A percentile compares a stretch with the other conserved stretches of the same genome.
Conservation (phyloP, 108 stramenopile species). For the Nitzschia putrida region DNA sequence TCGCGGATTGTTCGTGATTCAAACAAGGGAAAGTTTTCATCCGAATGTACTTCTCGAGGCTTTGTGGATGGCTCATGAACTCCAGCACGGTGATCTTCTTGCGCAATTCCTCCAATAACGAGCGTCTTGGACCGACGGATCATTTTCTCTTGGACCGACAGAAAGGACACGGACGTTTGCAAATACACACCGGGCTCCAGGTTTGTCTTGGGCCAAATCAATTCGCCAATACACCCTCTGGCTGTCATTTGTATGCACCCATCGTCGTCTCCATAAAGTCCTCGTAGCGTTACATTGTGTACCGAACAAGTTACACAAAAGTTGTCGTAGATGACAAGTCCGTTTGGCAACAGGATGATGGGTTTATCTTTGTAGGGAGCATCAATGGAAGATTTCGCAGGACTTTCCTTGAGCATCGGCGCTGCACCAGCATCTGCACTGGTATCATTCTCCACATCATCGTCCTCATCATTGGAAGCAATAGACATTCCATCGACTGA, state of each 20-base stretch:
- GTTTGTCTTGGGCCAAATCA: conserved; percentile 71
- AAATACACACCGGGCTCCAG: conserved; percentile 56
- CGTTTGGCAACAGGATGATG: conserved; percentile 61
- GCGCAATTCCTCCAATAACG: conserved; percentile 44
- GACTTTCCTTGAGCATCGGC: conserved; percentile 11
- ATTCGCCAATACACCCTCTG: conserved; percentile 66
- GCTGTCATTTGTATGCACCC: conserved; percentile 59
- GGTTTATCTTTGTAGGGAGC: conserved; percentile 29
- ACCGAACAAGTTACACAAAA: conserved; percentile 65
- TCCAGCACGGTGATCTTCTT: conserved; percentile 13
- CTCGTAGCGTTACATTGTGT: conserved; percentile 45
- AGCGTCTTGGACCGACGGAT: conserved; percentile 23
- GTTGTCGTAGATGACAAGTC: conserved; percentile 64
- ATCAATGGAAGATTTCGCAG: conserved; percentile 8
- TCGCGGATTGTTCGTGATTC: conserved; percentile 61
- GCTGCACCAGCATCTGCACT: conserved; percentile 37
- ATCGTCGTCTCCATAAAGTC: conserved; percentile 35
- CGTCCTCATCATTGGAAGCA: conserved; percentile 22
- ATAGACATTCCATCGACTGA: conserved; percentile 3
- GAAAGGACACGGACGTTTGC: conserved; percentile 63
- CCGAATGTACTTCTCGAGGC: conserved; percentile 37
- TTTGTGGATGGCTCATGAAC: conserved; percentile 21
- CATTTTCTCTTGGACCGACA: conserved; percentile 40
- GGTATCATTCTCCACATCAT: conserved; percentile 31
- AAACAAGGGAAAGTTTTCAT: conserved; percentile 72